Evolutionary conservation across 2,329 filamentous ascomycete species (phyloP).

Genomic region (Talaromyces marneffei): DNA sequence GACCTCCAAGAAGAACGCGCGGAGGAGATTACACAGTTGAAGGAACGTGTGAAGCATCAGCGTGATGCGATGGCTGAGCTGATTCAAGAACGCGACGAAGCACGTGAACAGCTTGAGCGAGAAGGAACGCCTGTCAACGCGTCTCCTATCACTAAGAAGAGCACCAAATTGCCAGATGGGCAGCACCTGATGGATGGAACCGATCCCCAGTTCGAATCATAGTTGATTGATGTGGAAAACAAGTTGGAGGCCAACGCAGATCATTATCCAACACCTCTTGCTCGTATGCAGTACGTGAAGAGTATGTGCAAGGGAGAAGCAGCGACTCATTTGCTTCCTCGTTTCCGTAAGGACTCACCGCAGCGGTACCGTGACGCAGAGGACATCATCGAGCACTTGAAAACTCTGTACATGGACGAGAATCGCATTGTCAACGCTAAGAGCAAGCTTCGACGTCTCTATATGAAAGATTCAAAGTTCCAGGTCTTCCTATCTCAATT

Average conservation of each 20-base stretch:
- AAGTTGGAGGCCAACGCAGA: too few species aligned
- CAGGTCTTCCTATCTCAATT: slow-evolving; percentile 3
- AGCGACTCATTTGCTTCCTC: neutral
- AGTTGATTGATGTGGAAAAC: slow-evolving; percentile 9
- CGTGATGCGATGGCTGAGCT: too few species aligned
- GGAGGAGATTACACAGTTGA: too few species aligned
- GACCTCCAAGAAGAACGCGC: too few species aligned
- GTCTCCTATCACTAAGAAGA: too few species aligned
- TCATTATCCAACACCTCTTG: neutral
- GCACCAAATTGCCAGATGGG: neutral
- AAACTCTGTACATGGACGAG: neutral
- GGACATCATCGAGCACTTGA: neutral
- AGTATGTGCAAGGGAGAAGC: neutral
- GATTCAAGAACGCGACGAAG: too few species aligned
- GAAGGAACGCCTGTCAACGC: too few species aligned
- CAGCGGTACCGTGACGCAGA: neutral
- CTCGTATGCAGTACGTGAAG: slow-evolving; percentile 7
- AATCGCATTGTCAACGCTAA: neutral
- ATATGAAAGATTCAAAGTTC: neutral
- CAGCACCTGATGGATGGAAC: slow-evolving; percentile 12
- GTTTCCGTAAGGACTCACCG: neutral
- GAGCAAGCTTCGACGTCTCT: neutral
- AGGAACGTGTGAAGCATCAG: too few species aligned
- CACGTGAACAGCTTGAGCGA: too few species aligned
- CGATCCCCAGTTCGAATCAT: slow-evolving; percentile 15